Evolutionary conservation across 169 alveolate species (phyloP).

Genomic region (Ichthyophthirius multifiliis): DNA sequence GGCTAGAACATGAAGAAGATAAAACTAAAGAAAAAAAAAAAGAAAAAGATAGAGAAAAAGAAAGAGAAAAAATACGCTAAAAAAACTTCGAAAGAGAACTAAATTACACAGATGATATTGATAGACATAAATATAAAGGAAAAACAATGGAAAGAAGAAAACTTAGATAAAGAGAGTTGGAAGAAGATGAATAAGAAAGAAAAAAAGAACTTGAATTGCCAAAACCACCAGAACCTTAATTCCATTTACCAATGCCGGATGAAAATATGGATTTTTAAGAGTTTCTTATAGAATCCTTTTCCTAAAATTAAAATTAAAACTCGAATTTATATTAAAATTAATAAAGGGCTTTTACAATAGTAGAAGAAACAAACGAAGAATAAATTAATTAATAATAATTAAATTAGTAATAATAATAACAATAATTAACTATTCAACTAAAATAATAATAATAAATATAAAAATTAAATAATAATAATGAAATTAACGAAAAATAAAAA

Average conservation of each 20-base stretch:
- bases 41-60: conserved; percentile 1
- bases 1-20: background rate
- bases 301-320: too few species aligned
- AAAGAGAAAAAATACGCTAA: background rate
- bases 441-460: too few species aligned
- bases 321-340: too few species aligned
- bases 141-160: background rate
- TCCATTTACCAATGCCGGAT: background rate
- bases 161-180: background rate
- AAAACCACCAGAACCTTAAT: conserved; percentile 4
- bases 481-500: too few species aligned
- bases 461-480: too few species aligned
- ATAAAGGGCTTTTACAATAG: too few species aligned
- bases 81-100: background rate
- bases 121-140: background rate
- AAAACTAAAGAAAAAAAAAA: background rate
- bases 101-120: background rate
- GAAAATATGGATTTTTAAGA: background rate
- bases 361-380: too few species aligned
- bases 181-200: conserved; percentile 1
- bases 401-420: too few species aligned
- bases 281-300: too few species aligned
- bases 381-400: too few species aligned
- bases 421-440: too few species aligned
- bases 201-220: background rate